Conservation (phyloP, 352 stramenopile genomes). For the Aphanomyces euteiches region DNA sequence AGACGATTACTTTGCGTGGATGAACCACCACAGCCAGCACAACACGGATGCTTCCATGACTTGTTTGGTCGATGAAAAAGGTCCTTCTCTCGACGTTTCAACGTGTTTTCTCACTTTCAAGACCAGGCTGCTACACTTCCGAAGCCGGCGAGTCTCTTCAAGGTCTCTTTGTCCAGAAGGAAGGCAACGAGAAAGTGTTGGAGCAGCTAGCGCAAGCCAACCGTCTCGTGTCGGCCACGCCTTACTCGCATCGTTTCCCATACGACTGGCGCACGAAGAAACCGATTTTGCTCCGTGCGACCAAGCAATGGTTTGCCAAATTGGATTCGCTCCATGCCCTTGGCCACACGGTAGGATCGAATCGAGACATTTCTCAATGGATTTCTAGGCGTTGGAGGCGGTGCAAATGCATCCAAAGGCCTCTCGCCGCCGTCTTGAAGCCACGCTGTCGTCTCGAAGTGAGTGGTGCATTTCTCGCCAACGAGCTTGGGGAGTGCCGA, state of each 20-base stretch:
- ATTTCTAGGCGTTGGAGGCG: constrained; percentile 37
- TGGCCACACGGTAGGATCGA: constrained; percentile 39
- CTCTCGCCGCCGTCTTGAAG: constrained; percentile 76
- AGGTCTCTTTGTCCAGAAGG: constrained; percentile 86
- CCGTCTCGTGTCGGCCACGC: constrained; percentile 79
- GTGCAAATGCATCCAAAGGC: constrained; percentile 91
- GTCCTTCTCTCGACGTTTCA: constrained; percentile 37
- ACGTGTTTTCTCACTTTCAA: constrained; percentile 17
- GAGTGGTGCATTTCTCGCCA: constrained; percentile 99
- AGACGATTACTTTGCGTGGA: constrained; percentile 91
- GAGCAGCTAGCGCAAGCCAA: constrained; percentile 70
- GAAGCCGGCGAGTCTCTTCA: constrained; percentile 87
- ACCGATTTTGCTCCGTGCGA: constrained; percentile 97
- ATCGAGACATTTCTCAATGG: neutral
- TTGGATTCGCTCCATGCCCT: constrained; percentile 90
- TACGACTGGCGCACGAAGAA: constrained; percentile 99
- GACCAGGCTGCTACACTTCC: constrained; percentile 84
- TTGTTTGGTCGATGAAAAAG: constrained; percentile 65
- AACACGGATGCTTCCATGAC: constrained; percentile 42
- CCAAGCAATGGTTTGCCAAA: constrained; percentile 98
- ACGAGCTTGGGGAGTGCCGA: constrained; percentile 96
- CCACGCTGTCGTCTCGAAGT: constrained; percentile 83
- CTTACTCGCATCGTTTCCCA: constrained; percentile 94
- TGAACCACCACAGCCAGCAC: constrained; percentile 45
- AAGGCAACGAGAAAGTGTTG: constrained; percentile 93